A percentile compares a stretch with the other conserved stretches of the same genome.
Conservation (phyloP, 2,329 filamentous ascomycete genomes). For the Ascochyta lentis region DNA sequence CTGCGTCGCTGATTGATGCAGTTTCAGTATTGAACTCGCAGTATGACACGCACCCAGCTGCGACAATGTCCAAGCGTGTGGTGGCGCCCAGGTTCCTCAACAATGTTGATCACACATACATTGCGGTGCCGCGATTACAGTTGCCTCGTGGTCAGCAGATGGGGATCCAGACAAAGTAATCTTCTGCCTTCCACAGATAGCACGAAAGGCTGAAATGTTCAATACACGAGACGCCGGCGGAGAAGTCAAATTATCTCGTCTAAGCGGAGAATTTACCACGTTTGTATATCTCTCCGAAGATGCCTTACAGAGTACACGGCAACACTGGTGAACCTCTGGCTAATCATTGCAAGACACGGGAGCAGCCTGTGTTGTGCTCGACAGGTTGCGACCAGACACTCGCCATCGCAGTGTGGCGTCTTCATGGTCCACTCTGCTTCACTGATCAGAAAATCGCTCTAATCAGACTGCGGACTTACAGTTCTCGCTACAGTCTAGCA, state of each 20-base stretch:
- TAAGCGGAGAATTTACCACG: not conserved
- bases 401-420: no score
- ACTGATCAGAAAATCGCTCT: no score
- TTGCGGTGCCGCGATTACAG: not conserved
- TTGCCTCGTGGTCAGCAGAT: not conserved
- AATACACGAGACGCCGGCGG: not conserved
- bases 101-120: not conserved
- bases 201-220: not conserved
- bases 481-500: no score
- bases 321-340: not conserved
- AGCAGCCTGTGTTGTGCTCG: not conserved
- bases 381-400: no score
- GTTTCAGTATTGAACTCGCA: slow-evolving; percentile 1
- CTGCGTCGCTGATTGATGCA: not conserved
- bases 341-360: not conserved
- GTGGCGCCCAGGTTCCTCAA: not conserved
- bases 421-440: no score
- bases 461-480: no score
- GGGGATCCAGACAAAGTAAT: not conserved
- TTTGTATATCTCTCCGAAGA: not conserved
- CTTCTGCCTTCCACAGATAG: not conserved
- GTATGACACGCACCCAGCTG: not conserved
- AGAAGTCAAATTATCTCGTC: not conserved
- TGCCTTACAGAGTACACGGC: not conserved
- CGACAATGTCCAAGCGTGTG: not conserved